phyloP scores from a whole-genome alignment of 2,329 filamentous ascomycete genomes.

The Penicillium sp. region DNA sequence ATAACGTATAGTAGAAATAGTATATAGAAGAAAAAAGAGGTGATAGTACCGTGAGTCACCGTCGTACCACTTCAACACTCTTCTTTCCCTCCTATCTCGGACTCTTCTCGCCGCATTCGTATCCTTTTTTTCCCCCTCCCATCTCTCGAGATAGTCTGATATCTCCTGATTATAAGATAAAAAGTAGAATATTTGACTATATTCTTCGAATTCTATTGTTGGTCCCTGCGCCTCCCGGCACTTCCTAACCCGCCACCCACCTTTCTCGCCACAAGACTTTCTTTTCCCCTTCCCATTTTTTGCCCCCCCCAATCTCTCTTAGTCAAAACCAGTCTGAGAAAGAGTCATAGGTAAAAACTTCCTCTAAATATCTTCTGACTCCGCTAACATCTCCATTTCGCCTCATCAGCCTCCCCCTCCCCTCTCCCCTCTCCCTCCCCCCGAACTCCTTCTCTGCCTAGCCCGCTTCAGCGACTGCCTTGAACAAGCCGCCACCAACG shows the following conservation, averaged over 20 bases:
- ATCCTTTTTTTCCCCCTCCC: background rate
- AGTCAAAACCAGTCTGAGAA: constrained; percentile 7
- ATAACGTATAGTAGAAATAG: background rate
- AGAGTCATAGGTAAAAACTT: constrained; percentile 16
- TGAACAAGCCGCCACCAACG: constrained; percentile 23
- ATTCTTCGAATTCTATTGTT: constrained; percentile 7
- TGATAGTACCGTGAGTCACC: constrained; percentile 6
- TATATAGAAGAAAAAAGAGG: background rate
- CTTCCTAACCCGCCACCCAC: constrained; percentile 16
- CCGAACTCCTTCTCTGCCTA: constrained; percentile 12
- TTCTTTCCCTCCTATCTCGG: constrained; percentile 9
- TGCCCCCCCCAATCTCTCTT: constrained; percentile 9
- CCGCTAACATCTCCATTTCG: constrained; percentile 4
- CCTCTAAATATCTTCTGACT: constrained; percentile 13
- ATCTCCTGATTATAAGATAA: constrained; percentile 2
- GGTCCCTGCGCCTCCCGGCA: constrained; percentile 8
- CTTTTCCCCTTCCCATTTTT: constrained; percentile 13
- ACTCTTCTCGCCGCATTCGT: constrained; percentile 10
- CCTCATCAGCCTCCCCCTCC: background rate
- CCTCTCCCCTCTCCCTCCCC: background rate
- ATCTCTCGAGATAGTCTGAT: background rate
- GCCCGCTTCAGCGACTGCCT: constrained; percentile 26
- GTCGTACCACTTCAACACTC: background rate
- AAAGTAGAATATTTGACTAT: constrained; percentile 8
- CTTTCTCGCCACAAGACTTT: constrained; percentile 15